Evolutionary conservation across 108 stramenopile species (phyloP).

Genomic region (Conticribra weissflogii): DNA sequence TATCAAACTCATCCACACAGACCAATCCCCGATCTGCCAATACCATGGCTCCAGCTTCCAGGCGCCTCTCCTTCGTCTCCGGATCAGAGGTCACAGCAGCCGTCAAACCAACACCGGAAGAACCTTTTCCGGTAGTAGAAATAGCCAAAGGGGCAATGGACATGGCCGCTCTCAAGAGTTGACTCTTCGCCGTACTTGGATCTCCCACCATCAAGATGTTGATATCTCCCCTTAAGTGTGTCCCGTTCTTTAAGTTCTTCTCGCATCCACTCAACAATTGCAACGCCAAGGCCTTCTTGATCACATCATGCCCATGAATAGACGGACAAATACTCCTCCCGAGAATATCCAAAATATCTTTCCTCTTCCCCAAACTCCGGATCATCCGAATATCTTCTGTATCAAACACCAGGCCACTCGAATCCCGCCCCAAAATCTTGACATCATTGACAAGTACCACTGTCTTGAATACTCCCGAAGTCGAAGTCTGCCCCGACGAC

Average conservation of each 20-base stretch:
- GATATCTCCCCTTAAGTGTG: conserved; percentile 98
- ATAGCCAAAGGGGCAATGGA: conserved; percentile 94
- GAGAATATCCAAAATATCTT: conserved; percentile 79
- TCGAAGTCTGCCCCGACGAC: conserved; percentile 41
- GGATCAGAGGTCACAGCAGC: conserved; percentile 98
- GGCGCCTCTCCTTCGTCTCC: conserved; percentile 94
- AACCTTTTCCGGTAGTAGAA: conserved; percentile 95
- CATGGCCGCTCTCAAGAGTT: conserved; percentile 95
- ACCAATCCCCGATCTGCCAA: conserved; percentile 98
- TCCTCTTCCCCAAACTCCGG: conserved; percentile 72
- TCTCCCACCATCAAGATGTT: conserved; percentile 99
- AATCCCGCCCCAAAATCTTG: conserved; percentile 87
- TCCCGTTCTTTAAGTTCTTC: conserved; percentile 97
- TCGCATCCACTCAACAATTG: conserved; percentile 94
- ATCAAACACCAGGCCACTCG: conserved; percentile 72
- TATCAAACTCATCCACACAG: conserved; percentile 98
- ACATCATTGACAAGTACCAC: conserved; percentile 97
- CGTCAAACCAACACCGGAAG: conserved; percentile 98
- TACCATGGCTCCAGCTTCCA: conserved; percentile 99
- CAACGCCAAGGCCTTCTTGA: conserved; percentile 95
- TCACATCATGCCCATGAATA: conserved; percentile 97
- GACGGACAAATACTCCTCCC: conserved; percentile 93
- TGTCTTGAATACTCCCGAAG: conserved; percentile 91
- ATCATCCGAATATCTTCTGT: conserved; percentile 85
- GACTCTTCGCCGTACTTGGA: conserved; percentile 99